Conservation (phyloP, 176 grass and related monocot genomes). For the Rhynchospora pubera region DNA sequence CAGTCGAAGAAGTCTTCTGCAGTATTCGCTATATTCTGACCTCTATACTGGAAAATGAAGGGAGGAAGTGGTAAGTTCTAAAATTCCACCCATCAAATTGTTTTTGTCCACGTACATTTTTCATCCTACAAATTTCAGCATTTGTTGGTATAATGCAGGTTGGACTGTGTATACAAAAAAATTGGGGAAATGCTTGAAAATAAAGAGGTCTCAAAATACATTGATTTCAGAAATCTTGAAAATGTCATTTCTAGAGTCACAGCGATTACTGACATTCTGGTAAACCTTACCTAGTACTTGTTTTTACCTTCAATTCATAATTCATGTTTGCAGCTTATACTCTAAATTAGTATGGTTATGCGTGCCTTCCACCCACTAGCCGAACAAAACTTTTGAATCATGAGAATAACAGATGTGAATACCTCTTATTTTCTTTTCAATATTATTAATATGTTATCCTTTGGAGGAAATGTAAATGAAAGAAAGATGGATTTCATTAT, state of each 20-base stretch:
- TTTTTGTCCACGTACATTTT: not conserved
- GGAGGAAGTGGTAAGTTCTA: conserved; percentile 50
- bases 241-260: conserved; percentile 74
- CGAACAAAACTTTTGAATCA: not conserved
- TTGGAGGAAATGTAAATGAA: no score
- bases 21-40: conserved; percentile 56
- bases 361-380: not conserved
- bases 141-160: conserved; percentile 46
- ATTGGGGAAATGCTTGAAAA: conserved; percentile 49
- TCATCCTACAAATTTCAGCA: conserved; percentile 6
- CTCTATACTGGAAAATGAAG: conserved; percentile 65
- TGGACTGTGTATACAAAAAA: conserved; percentile 51
- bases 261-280: conserved; percentile 71
- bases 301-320: no score
- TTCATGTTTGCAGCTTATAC: not conserved
- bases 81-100: not conserved
- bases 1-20: conserved; percentile 67
- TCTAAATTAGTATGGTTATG: not conserved
- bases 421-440: no score
- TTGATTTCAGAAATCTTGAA: conserved; percentile 43
- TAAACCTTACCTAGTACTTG: conserved; percentile 24
- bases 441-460: no score
- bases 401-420: no score
- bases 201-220: conserved; percentile 27
- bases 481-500: no score